These are phyloP conservation scores for Eimeria praecox DNA, from an alignment of 169 alveolate species.

Conservation along the genomic window DNA sequence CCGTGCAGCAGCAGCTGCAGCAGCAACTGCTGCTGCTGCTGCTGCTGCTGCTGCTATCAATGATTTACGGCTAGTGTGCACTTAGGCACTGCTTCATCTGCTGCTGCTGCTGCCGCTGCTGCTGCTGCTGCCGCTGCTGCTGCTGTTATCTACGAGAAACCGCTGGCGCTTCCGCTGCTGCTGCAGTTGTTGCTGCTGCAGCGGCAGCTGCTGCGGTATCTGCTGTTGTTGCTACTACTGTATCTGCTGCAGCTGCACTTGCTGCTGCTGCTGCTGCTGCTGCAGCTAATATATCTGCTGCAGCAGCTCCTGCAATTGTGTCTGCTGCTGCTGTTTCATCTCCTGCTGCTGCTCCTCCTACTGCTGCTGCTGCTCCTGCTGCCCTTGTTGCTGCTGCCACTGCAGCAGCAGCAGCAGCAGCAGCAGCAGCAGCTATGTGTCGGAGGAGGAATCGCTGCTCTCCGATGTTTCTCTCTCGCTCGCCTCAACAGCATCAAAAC, in stretches of 20 bases:
- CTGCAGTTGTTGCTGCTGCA: neutral
- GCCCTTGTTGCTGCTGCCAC: neutral
- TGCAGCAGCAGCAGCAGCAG: neutral
- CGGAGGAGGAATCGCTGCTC: slow-evolving; percentile 16
- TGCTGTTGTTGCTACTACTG: neutral
- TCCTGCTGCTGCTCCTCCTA: neutral
- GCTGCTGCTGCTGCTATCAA: neutral
- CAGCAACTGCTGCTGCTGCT: neutral
- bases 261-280: slow-evolving; percentile 1
- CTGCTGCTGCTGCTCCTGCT: neutral
- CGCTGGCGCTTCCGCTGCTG: no score
- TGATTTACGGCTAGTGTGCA: no score
- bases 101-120: no score
- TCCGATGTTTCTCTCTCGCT: slow-evolving; percentile 40
- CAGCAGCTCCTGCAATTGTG: neutral
- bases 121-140: no score
- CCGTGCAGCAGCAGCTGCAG: neutral
- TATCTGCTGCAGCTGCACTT: no score
- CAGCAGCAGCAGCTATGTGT: neutral
- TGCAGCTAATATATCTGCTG: neutral
- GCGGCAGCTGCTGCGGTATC: neutral
- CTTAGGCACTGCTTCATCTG: no score
- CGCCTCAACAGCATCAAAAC: slow-evolving; percentile 37
- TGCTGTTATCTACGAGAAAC: no score
- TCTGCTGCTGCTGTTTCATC: neutral